These are phyloP conservation scores for Mycoemilia scoparia DNA, from an alignment of 192 early-diverging fungal genomes.

Conservation along the genomic window DNA sequence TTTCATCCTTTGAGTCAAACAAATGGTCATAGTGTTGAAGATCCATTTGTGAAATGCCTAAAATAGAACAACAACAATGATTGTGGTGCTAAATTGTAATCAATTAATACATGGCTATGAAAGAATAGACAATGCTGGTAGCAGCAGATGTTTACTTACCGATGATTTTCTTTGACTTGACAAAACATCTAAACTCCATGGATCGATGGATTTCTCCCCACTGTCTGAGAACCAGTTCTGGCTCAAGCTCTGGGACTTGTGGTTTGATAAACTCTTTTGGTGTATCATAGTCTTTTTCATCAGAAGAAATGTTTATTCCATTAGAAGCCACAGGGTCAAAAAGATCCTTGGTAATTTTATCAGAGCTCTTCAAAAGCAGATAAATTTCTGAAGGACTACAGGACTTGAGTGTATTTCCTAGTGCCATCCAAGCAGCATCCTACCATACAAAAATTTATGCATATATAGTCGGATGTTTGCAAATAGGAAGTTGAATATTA, in stretches of 20 bases:
- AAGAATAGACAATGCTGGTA: too few relatives aligned
- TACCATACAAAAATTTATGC: too few relatives aligned
- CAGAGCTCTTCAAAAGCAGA: constrained; percentile 77
- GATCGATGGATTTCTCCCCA: constrained; percentile 82
- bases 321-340: constrained; percentile 56
- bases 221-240: constrained; percentile 67
- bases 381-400: constrained; percentile 58
- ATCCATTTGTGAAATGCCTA: constrained; percentile 80
- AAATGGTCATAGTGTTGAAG: constrained; percentile 71
- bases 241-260: constrained; percentile 10
- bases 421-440: constrained; percentile 83
- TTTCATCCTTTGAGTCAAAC: constrained; percentile 31
- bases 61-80: constrained; percentile 36
- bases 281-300: too few relatives aligned
- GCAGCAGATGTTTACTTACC: too few relatives aligned
- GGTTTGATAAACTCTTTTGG: too few relatives aligned
- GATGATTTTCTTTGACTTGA: too few relatives aligned
- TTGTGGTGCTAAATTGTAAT: too few relatives aligned
- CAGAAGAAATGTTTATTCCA: constrained; percentile 11
- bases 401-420: constrained; percentile 64
- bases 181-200: constrained; percentile 94
- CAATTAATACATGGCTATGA: too few relatives aligned
- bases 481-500: constrained; percentile 1
- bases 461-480: constrained; percentile 2
- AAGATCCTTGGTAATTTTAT: constrained; percentile 79